These are phyloP conservation scores for Fusarium longipes DNA, from an alignment of 2,329 filamentous ascomycete species.

Conservation along the genomic window DNA sequence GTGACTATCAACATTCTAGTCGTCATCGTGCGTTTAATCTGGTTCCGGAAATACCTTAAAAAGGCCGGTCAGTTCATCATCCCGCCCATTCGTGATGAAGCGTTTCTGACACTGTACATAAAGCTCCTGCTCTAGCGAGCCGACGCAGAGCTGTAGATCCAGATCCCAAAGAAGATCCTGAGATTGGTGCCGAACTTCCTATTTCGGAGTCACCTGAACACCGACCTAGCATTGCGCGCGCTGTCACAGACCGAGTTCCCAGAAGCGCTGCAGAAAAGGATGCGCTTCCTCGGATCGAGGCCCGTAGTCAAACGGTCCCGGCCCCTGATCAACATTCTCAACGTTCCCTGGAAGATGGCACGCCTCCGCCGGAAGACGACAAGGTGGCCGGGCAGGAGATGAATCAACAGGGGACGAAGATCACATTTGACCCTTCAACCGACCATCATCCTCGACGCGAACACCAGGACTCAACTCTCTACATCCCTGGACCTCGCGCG, in stretches of 20 bases:
- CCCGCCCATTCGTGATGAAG: not conserved
- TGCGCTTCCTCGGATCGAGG: conserved; percentile 22
- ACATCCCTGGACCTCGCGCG: conserved; percentile 50
- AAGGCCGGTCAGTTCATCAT: conserved; percentile 47
- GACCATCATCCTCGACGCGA: conserved; percentile 44
- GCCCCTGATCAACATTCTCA: conserved; percentile 2
- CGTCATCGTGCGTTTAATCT: conserved; percentile 59
- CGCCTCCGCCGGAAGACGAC: not conserved
- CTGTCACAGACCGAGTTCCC: conserved; percentile 15
- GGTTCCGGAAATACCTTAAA: conserved; percentile 61
- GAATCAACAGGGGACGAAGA: conserved; percentile 26
- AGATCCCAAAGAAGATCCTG: conserved; percentile 23
- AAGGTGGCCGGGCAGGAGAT: not conserved
- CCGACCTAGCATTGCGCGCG: conserved; percentile 8
- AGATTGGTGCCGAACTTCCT: conserved; percentile 9
- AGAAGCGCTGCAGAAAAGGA: conserved; percentile 4
- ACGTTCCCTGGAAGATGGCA: not conserved
- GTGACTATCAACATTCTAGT: conserved; percentile 62
- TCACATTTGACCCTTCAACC: conserved; percentile 47
- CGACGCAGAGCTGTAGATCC: conserved; percentile 5
- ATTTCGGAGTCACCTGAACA: not conserved
- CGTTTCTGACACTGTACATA: not conserved
- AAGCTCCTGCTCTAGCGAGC: conserved; percentile 35
- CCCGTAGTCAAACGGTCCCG: conserved; percentile 28
- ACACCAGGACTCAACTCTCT: conserved; percentile 43